phyloP scores from a whole-genome alignment of 139 green algal genomes.

The Chlorella vulgaris region DNA sequence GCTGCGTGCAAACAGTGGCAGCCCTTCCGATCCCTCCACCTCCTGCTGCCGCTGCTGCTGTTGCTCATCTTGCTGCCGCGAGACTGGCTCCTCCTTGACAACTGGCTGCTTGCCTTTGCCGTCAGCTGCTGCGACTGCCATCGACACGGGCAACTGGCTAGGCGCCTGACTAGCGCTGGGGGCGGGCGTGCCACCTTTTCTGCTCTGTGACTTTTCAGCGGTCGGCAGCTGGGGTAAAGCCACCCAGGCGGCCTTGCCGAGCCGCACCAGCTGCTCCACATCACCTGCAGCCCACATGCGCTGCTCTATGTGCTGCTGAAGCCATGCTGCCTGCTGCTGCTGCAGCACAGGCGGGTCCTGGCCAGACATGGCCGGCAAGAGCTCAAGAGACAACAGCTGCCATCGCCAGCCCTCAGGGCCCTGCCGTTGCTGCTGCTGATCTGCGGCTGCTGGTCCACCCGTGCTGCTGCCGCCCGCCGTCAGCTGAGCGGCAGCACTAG shows the following conservation, averaged over 20 bases:
- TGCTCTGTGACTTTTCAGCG: neutral
- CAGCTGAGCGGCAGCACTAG: neutral
- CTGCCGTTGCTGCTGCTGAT: slow-evolving; percentile 1
- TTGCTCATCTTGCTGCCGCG: neutral
- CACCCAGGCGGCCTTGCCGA: slow-evolving; percentile 29
- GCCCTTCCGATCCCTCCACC: neutral
- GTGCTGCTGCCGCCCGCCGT: neutral
- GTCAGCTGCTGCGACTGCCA: neutral
- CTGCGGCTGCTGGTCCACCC: neutral
- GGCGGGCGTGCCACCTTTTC: neutral
- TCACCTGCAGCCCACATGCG: slow-evolving; percentile 48
- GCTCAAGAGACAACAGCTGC: slow-evolving; percentile 31
- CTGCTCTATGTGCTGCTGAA: slow-evolving; percentile 44
- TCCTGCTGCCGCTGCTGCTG: neutral
- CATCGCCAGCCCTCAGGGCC: slow-evolving; percentile 26
- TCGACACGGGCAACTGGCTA: slow-evolving; percentile 15
- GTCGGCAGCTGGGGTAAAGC: neutral
- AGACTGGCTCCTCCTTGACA: neutral
- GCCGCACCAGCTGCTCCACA: slow-evolving; percentile 28
- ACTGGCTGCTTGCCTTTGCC: slow-evolving; percentile 18
- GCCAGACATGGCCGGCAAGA: neutral
- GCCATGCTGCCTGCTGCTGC: slow-evolving; percentile 25
- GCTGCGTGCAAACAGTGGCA: slow-evolving; percentile 8
- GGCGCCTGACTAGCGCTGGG: slow-evolving; percentile 1
- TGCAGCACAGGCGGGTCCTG: slow-evolving; percentile 5